phyloP scores from a whole-genome alignment of 1,139 yeast species.

The Debaryomycetaceae sp. region DNA sequence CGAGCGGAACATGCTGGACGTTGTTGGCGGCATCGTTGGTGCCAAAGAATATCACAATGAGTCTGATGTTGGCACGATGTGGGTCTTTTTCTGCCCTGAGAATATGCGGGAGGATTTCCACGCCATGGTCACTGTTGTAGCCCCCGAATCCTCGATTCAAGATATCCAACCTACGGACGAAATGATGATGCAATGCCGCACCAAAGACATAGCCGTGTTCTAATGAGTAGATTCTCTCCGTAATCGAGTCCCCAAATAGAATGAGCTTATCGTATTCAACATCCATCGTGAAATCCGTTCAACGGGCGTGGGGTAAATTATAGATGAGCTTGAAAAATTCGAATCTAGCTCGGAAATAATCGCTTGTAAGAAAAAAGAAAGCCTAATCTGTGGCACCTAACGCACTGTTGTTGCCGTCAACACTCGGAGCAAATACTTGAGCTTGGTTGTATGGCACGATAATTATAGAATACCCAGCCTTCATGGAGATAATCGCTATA shows the following conservation, averaged over 20 bases:
- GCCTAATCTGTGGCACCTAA: no score
- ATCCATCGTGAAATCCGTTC: background rate
- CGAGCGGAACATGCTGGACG: constrained; percentile 53
- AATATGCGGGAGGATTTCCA: constrained; percentile 42
- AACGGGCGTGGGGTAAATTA: no score
- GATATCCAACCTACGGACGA: constrained; percentile 52
- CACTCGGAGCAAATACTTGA: no score
- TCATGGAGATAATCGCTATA: no score
- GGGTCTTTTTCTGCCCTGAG: constrained; percentile 36
- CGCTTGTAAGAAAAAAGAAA: no score
- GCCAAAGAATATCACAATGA: constrained; percentile 67
- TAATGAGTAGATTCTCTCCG: constrained; percentile 47
- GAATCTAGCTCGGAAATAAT: no score
- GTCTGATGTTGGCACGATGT: constrained; percentile 19
- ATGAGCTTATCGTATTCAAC: constrained; percentile 44
- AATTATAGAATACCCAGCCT: no score
- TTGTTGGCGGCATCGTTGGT: constrained; percentile 63
- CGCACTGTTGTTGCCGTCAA: no score
- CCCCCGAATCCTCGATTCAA: constrained; percentile 63
- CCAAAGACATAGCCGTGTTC: constrained; percentile 45
- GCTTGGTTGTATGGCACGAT: no score
- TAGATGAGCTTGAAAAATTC: no score
- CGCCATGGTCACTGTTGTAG: constrained; percentile 54
- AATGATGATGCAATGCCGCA: constrained; percentile 46
- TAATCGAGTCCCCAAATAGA: constrained; percentile 69